Percentiles rank a stretch among this genome's conserved stretches.
phyloP scores from a whole-genome alignment of 108 stramenopile genomes.

The Fragilaria crotonensis region DNA sequence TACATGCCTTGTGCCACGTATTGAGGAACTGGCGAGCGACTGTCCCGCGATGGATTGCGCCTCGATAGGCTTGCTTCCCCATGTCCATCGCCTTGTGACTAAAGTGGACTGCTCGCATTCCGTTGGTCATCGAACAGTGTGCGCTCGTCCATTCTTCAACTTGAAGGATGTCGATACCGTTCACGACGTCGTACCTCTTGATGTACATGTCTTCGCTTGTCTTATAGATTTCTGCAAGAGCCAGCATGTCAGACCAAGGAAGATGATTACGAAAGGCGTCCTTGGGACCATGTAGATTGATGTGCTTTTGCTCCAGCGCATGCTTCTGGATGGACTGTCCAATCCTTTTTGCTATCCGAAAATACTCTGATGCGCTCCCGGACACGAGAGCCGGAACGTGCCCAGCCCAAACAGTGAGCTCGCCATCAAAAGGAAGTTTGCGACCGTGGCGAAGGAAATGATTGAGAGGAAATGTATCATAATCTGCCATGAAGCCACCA shows the following conservation, averaged over 20 bases:
- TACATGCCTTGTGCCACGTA: background rate
- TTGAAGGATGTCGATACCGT: background rate
- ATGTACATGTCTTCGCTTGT: background rate
- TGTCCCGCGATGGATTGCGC: conserved; percentile 3
- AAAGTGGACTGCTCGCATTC: conserved; percentile 6
- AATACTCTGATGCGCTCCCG: conserved; percentile 1
- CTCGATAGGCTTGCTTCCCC: conserved; percentile 6
- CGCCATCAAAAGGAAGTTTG: background rate
- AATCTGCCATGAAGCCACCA: conserved; percentile 13
- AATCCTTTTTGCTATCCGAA: conserved; percentile 1
- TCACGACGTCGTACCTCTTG: background rate
- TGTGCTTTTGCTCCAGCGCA: background rate
- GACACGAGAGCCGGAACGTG: conserved; percentile 2
- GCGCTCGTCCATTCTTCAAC: conserved; percentile 1
- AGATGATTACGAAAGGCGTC: background rate
- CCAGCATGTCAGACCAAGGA: conserved; percentile 2
- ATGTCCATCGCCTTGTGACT: background rate
- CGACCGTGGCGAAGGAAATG: conserved; percentile 7
- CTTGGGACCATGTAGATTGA: background rate
- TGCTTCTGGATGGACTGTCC: conserved; percentile 1
- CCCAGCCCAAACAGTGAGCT: conserved; percentile 1
- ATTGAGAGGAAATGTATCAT: conserved; percentile 12
- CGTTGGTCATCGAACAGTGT: background rate
- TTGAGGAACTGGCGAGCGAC: conserved; percentile 7
- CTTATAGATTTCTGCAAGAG: background rate